Evolutionary conservation across 306 rosid genomes (phyloP).

Genomic region (Canavalia gladiata): DNA sequence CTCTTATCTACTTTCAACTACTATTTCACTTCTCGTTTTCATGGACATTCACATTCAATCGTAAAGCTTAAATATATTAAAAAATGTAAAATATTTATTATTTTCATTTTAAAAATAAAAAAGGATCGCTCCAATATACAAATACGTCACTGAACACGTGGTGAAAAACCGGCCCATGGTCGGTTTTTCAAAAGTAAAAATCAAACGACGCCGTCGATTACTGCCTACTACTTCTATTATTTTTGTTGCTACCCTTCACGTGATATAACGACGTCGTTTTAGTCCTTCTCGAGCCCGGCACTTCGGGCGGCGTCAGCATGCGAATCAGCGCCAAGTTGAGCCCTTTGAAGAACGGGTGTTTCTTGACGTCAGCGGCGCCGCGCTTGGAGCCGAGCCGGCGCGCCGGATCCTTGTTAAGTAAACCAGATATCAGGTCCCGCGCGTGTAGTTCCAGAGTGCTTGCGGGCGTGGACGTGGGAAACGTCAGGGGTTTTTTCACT

Average conservation of each 20-base stretch:
- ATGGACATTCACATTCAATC: background rate
- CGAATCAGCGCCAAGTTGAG: slow-evolving; percentile 82
- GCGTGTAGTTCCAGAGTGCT: slow-evolving; percentile 74
- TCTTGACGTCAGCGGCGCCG: slow-evolving; percentile 92
- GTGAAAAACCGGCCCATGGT: slow-evolving; percentile 42
- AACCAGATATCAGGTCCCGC: slow-evolving; percentile 68
- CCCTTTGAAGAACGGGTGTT: slow-evolving; percentile 78
- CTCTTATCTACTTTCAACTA: background rate
- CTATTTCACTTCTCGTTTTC: slow-evolving; percentile 2
- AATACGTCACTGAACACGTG: slow-evolving; percentile 60
- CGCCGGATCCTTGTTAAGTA: slow-evolving; percentile 76
- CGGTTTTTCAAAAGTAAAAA: slow-evolving; percentile 48
- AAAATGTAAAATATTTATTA: slow-evolving; percentile 19
- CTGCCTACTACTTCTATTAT: slow-evolving; percentile 9
- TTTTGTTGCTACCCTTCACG: background rate
- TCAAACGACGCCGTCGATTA: slow-evolving; percentile 61
- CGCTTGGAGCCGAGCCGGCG: slow-evolving; percentile 86
- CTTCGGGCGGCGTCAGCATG: slow-evolving; percentile 73
- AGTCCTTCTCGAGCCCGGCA: slow-evolving; percentile 58
- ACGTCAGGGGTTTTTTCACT: slow-evolving; percentile 65
- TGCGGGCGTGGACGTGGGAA: slow-evolving; percentile 65
- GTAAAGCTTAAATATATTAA: background rate
- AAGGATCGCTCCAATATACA: slow-evolving; percentile 63
- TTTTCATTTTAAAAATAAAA: background rate
- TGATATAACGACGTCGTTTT: slow-evolving; percentile 62